A percentile compares a stretch with the other conserved stretches of the same genome.
Evolutionary conservation across 345 rosid species (phyloP).

Genomic region (Hibiscus mutabilis): DNA sequence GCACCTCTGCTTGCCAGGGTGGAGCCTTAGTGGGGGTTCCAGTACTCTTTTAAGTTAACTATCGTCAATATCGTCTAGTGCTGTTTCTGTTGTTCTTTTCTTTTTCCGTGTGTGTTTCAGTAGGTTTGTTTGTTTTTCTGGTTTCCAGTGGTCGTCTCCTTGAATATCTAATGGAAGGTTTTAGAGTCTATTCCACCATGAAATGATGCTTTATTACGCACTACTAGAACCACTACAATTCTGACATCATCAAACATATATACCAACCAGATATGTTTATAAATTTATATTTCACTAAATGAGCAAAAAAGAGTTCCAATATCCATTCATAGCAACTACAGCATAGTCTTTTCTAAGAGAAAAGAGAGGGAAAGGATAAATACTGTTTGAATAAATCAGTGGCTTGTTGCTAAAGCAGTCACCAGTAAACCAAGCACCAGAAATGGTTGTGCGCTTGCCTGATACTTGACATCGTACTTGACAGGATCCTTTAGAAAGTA

Average conservation of each 20-base stretch:
- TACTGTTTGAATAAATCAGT: constrained; percentile 22
- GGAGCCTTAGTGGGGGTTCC: background rate
- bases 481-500: constrained; percentile 94
- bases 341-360: too few species aligned
- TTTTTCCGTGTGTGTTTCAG: background rate
- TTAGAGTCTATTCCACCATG: background rate
- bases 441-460: constrained; percentile 91
- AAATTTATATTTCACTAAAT: too few species aligned
- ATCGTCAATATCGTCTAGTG: background rate
- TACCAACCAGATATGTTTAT: too few species aligned
- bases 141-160: background rate
- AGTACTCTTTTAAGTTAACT: background rate
- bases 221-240: too few species aligned
- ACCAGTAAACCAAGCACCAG: constrained; percentile 85
- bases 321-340: too few species aligned
- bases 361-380: too few species aligned
- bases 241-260: too few species aligned
- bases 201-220: background rate
- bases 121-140: background rate
- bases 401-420: constrained; percentile 88
- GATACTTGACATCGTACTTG: constrained; percentile 91
- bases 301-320: too few species aligned
- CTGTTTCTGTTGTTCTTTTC: background rate
- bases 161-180: background rate
- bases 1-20: background rate